A percentile compares a stretch with the other conserved stretches of the same genome.
Evolutionary conservation across 2,329 filamentous ascomycete species (phyloP).

Genomic region (Colletotrichum liaoningense): DNA sequence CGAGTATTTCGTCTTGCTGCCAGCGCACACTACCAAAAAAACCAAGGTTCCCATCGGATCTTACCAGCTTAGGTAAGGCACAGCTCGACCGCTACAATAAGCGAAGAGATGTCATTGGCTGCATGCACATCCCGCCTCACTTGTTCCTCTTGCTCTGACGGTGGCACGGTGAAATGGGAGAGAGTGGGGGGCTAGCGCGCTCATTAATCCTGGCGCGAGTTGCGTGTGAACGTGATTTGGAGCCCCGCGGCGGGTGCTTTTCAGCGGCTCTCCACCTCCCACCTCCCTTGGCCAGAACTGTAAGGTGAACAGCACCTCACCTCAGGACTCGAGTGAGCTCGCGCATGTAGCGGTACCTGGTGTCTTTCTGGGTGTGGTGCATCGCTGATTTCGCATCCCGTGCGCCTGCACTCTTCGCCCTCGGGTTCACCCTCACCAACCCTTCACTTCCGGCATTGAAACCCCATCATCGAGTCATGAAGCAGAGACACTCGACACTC

Average conservation of each 20-base stretch:
- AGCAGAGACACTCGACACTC: not conserved
- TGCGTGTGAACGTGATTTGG: not conserved
- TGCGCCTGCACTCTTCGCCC: not conserved
- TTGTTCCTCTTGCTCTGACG: not conserved
- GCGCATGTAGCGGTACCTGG: slow-evolving; percentile 30
- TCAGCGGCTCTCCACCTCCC: slow-evolving; percentile 1
- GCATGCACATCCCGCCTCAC: slow-evolving; percentile 17
- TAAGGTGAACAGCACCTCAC: not conserved
- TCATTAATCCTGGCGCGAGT: not conserved
- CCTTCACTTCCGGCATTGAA: slow-evolving; percentile 24
- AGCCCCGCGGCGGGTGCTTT: slow-evolving; percentile 14
- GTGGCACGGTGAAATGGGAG: not conserved
- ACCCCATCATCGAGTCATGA: slow-evolving; percentile 29
- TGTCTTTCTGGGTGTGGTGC: not conserved
- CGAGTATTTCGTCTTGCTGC: slow-evolving; percentile 6
- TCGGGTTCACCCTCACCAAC: not conserved
- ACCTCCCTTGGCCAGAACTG: not conserved
- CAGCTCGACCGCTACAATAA: not conserved
- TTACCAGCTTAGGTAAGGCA: slow-evolving; percentile 23
- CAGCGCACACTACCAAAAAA: slow-evolving; percentile 16
- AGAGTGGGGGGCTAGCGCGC: slow-evolving; percentile 13
- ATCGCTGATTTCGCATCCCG: slow-evolving; percentile 3
- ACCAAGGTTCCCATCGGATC: slow-evolving; percentile 12
- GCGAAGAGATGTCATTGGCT: not conserved
- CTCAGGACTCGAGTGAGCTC: not conserved